phyloP scores from a whole-genome alignment of 129 eudicot species.

The Daucus carota region DH1_v3.0 NC_030385.2:40206501-40207000 shows the following conservation, averaged over 20 bases:
- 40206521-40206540: too few species aligned
- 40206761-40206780: not conserved
- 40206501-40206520: not conserved
- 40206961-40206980: not conserved
- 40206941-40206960: not conserved
- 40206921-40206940: not conserved
- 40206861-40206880: not conserved
- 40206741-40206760: not conserved
- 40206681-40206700: not conserved
- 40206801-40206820: not conserved
- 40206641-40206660: not conserved
- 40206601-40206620: not conserved
- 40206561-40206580: not conserved
- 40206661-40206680: not conserved
- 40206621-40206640: not conserved
- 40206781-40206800: not conserved
- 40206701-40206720: not conserved
- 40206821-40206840: not conserved
- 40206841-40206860: not conserved
- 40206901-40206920: not conserved
- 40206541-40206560: not conserved
- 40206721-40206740: not conserved
- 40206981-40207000: not conserved
- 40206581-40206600: not conserved
- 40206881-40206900: not conserved